Evolutionary conservation across 2,329 filamentous ascomycete genomes (phyloP).

Genomic region (Fonsecaea monophora): DNA sequence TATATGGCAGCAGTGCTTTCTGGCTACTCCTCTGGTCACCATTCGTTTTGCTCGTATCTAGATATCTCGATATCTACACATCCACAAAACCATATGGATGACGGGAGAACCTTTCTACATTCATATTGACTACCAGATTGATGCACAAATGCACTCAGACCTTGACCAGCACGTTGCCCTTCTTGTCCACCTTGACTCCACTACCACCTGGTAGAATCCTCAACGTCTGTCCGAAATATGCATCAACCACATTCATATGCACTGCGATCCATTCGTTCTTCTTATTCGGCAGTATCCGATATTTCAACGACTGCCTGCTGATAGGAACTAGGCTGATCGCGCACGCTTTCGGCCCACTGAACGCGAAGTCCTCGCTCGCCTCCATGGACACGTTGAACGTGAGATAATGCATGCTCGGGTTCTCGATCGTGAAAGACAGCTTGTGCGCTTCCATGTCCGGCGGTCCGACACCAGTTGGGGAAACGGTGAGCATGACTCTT

Average conservation of each 20-base stretch:
- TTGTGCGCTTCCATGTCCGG: conserved; percentile 10
- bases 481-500: conserved; percentile 67
- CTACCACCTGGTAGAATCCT: conserved; percentile 76
- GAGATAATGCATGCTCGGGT: conserved; percentile 91
- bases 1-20: too few relatives aligned
- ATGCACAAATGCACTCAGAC: conserved; percentile 14
- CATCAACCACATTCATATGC: conserved; percentile 78
- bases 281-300: conserved; percentile 72
- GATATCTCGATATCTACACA: too few relatives aligned
- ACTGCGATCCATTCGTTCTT: conserved; percentile 69
- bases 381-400: conserved; percentile 95
- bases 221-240: conserved; percentile 90
- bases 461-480: conserved; percentile 1
- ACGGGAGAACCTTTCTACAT: too few relatives aligned
- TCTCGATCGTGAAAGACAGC: conserved; percentile 76
- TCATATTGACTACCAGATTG: background rate
- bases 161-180: conserved; percentile 41
- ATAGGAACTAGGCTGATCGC: conserved; percentile 82
- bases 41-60: too few relatives aligned
- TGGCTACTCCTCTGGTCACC: too few relatives aligned
- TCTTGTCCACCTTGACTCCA: conserved; percentile 65
- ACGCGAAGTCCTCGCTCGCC: conserved; percentile 88
- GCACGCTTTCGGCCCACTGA: conserved; percentile 83
- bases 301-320: conserved; percentile 75
- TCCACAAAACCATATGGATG: too few relatives aligned